Conservation (phyloP, 2,329 filamentous ascomycete species). For the Talaromyces sp. region DNA sequence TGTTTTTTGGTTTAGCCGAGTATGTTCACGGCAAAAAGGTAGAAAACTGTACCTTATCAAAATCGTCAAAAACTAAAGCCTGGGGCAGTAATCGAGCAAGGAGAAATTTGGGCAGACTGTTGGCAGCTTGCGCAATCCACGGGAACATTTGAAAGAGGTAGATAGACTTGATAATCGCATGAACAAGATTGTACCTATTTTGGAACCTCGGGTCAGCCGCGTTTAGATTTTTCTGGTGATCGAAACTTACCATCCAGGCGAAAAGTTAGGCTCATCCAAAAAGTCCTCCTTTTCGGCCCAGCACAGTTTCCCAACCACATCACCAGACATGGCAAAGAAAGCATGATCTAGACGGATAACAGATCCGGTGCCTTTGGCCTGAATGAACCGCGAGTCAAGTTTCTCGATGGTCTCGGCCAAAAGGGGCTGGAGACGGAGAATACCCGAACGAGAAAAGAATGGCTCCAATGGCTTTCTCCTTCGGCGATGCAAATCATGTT, state of each 20-base stretch:
- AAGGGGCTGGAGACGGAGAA: slow-evolving; percentile 14
- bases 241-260: slow-evolving; percentile 17
- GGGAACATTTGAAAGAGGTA: slow-evolving; percentile 19
- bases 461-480: slow-evolving; percentile 23
- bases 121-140: slow-evolving; percentile 14
- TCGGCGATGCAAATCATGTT: slow-evolving; percentile 26
- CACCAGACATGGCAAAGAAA: slow-evolving; percentile 26
- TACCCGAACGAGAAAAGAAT: slow-evolving; percentile 22
- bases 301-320: slow-evolving; percentile 27
- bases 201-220: background rate
- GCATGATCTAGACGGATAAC: slow-evolving; percentile 26
- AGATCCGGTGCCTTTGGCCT: slow-evolving; percentile 18
- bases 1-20: background rate
- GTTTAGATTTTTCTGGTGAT: background rate
- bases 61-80: slow-evolving; percentile 9
- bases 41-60: slow-evolving; percentile 1
- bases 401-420: slow-evolving; percentile 17
- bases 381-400: slow-evolving; percentile 14
- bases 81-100: slow-evolving; percentile 6
- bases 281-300: slow-evolving; percentile 18
- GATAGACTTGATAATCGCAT: slow-evolving; percentile 14
- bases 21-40: background rate
- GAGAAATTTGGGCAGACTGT: slow-evolving; percentile 2
- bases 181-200: slow-evolving; percentile 14
- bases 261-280: slow-evolving; percentile 20